Percentiles rank a stretch among this genome's conserved stretches.
These are phyloP conservation scores for Mycena kentingensis DNA, from an alignment of 768 basidiomycete species.

Conservation along the genomic window DNA sequence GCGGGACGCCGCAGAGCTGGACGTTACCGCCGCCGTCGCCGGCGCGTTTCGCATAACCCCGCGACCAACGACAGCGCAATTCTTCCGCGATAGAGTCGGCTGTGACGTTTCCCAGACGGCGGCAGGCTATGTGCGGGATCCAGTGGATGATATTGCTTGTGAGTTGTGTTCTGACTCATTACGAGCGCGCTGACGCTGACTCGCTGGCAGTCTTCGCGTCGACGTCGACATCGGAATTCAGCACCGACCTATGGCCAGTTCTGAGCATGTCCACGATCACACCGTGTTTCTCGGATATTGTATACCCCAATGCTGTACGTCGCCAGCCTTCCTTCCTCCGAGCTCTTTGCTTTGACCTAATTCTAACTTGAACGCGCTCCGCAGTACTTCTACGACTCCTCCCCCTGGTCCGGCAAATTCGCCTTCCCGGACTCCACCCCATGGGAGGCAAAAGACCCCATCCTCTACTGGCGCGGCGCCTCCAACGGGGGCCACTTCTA, in stretches of 20 bases:
- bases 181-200: no score
- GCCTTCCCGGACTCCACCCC: neutral
- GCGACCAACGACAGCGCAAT: no score
- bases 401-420: neutral
- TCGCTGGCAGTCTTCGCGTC: neutral
- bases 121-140: no score
- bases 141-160: neutral
- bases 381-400: slow-evolving; percentile 1
- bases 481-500: neutral
- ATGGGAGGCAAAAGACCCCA: neutral
- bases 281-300: slow-evolving; percentile 8
- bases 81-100: no score
- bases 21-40: neutral
- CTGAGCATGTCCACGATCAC: slow-evolving; percentile 3
- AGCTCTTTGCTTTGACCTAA: no score
- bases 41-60: no score
- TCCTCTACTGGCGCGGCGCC: slow-evolving; percentile 6
- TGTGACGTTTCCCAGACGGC: no score
- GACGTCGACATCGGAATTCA: neutral
- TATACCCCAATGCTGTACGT: neutral
- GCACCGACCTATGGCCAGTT: slow-evolving; percentile 1
- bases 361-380: no score
- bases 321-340: neutral
- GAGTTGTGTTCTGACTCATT: neutral
- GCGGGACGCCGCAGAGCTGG: neutral